A percentile compares a stretch with the other conserved stretches of the same genome.
Conservation (phyloP, 331 rosid genomes). For the Pyracantha coccinea region DNA sequence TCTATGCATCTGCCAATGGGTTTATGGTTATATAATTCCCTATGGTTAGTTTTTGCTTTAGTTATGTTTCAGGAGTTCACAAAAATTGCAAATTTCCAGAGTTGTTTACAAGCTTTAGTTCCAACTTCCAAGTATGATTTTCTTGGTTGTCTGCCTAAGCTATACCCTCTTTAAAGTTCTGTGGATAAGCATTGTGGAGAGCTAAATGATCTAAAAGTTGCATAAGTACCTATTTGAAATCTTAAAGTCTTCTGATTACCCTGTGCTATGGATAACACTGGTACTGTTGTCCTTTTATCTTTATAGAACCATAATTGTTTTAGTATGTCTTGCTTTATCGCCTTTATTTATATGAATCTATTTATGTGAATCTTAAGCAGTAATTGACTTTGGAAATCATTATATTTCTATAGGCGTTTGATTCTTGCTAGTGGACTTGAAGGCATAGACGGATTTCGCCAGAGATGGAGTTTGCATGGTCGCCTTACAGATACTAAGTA, state of each 20-base stretch:
- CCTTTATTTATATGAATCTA: not conserved
- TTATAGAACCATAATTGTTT: not conserved
- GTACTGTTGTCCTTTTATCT: not conserved
- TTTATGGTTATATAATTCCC: not conserved
- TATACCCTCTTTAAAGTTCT: not conserved
- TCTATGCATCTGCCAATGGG: not conserved
- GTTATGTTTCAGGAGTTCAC: not conserved
- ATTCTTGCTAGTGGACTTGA: conserved; percentile 90
- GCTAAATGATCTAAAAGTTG: not conserved
- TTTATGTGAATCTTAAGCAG: not conserved
- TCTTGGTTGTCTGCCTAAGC: not conserved
- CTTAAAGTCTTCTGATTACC: not conserved
- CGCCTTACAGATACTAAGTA: conserved; percentile 85
- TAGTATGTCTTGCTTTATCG: not conserved
- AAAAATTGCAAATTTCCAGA: not conserved
- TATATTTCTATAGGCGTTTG: conserved; percentile 50
- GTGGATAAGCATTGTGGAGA: not conserved
- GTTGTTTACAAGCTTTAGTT: not conserved
- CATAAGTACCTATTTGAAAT: not conserved
- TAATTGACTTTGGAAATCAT: conserved; percentile 1
- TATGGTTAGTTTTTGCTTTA: not conserved
- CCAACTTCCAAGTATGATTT: not conserved
- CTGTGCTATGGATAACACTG: not conserved
- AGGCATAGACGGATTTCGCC: conserved; percentile 85
- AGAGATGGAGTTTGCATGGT: conserved; percentile 93